Conservation (phyloP, 805 yeast species). For the Sugiyamaella smithiae region DNA sequence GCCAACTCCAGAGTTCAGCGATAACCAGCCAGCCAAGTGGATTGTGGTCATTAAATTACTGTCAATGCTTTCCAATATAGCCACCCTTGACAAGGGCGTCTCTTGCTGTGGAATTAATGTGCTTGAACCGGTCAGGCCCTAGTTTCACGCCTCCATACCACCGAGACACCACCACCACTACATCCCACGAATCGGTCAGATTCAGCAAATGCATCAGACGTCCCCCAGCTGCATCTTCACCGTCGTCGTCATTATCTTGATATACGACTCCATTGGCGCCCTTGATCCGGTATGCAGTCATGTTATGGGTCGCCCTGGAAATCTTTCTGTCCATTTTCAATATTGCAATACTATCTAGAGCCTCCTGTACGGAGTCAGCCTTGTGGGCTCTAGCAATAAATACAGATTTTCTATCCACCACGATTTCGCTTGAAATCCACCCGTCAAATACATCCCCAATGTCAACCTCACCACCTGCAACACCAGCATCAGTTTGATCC, state of each 20-base stretch:
- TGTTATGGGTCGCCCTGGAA: conserved; percentile 68
- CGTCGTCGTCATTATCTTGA: conserved; percentile 95
- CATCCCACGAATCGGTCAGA: conserved; percentile 68
- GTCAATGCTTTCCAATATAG: conserved; percentile 34
- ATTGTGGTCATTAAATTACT: too few relatives aligned
- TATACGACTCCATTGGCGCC: conserved; percentile 51
- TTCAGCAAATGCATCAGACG: conserved; percentile 69
- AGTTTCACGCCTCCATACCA: conserved; percentile 93
- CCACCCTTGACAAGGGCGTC: conserved; percentile 74
- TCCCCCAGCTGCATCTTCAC: conserved; percentile 95
- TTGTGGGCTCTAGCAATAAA: conserved; percentile 72
- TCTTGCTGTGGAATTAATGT: conserved; percentile 84
- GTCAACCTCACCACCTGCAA: conserved; percentile 10
- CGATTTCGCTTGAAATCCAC: conserved; percentile 77
- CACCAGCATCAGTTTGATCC: conserved; percentile 7
- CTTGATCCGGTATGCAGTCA: conserved; percentile 82
- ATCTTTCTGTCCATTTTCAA: conserved; percentile 66
- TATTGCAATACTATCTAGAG: conserved; percentile 47
- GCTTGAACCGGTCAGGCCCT: conserved; percentile 93
- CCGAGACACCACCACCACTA: conserved; percentile 79
- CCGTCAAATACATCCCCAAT: conserved; percentile 53
- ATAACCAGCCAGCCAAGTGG: too few relatives aligned
- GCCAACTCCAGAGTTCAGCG: conserved; percentile 37
- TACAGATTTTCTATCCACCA: conserved; percentile 79
- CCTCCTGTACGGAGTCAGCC: conserved; percentile 68